These are phyloP conservation scores for Suillus variegatus DNA, from an alignment of 768 basidiomycete species.

Conservation along the genomic window DNA sequence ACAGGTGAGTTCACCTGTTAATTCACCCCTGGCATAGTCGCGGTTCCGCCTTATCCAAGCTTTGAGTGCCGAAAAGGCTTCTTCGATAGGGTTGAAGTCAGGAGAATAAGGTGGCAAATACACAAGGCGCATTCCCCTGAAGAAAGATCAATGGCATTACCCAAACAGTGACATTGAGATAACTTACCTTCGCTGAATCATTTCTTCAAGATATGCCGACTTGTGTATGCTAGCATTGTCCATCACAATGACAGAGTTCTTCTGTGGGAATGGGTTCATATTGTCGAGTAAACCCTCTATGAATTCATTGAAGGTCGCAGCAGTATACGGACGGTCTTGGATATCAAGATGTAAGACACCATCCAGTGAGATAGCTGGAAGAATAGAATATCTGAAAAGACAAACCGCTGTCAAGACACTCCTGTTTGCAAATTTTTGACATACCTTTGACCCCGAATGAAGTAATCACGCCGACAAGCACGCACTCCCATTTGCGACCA, in stretches of 20 bases:
- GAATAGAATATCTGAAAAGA: conserved; percentile 28
- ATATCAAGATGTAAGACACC: conserved; percentile 28
- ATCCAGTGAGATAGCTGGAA: conserved; percentile 31
- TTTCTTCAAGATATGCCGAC: conserved; percentile 12
- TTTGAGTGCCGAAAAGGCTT: conserved; percentile 7
- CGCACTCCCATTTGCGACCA: conserved; percentile 29
- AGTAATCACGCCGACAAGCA: conserved; percentile 13
- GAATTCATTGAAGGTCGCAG: conserved; percentile 19
- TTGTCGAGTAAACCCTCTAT: conserved; percentile 19
- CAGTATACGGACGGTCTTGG: conserved; percentile 20
- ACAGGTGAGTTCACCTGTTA: too few species aligned
- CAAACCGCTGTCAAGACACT: too few species aligned
- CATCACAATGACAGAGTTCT: conserved; percentile 24
- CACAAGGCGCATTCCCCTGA: conserved; percentile 17
- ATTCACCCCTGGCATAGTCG: too few species aligned
- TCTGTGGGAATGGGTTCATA: conserved; percentile 23
- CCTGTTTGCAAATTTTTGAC: too few species aligned
- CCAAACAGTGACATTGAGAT: background rate
- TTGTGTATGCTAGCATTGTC: conserved; percentile 27
- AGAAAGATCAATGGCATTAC: background rate
- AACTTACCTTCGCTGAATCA: conserved; percentile 19
- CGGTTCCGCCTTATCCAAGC: too few species aligned
- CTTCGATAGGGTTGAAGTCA: conserved; percentile 37
- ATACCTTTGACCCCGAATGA: conserved; percentile 17
- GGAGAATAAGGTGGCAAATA: conserved; percentile 38